Evolutionary conservation across 202 grass and related monocot genomes (phyloP), one percentile per base, ranked within the genome.

Genomic region (Alloteropsis angusta): DNA sequence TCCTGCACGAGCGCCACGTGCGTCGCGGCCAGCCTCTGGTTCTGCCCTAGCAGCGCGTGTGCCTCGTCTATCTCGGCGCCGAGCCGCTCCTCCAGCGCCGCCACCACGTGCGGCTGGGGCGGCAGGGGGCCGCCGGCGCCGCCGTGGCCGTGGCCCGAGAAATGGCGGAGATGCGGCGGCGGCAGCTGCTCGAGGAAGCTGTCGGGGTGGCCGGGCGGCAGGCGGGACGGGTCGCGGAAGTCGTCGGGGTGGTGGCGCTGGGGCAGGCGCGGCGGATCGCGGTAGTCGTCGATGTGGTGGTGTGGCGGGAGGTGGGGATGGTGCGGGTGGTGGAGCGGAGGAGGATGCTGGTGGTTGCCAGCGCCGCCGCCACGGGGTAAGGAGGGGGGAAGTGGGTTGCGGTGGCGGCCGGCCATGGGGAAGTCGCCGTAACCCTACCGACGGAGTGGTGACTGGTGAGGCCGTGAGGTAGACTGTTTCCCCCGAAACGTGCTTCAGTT

Each of bases 1-100:
- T 99, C 96, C 81, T 99, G 89, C 80, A 95, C 86, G 43, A 99
- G 92, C 32, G 96, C 96, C 30, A 99, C 96, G 63, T 99, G 96
- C 48, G 96, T 99, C 28, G 96, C 92, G 21, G 96, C 84, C 46
- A 99, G 88, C 25, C 90, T 90, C 82, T 99, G 96, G 78, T 99
- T 99, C 75, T 89, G 92, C 35, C 55, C 86, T 64, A 99, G 86
- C 14, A 99, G 81, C 25, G 56, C 82, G 45, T 95, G 96, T 54
- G 91, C 86, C 45, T 99, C 95, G 42, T 98, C 87, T 44, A 93
- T 90, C 81, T 98, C 92, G 10, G 56, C 83, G 16, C 83, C 87
- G 28, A 98, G 82, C 23, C 80, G 95, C 55, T 94, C 95, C 87
- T 98, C 92, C 41, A 98, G 75, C 46, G 82, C 80, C 12, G 85